Evolutionary conservation across 2,329 filamentous ascomycete species (phyloP).

Genomic region (Colletotrichum lindemuthianum): DNA sequence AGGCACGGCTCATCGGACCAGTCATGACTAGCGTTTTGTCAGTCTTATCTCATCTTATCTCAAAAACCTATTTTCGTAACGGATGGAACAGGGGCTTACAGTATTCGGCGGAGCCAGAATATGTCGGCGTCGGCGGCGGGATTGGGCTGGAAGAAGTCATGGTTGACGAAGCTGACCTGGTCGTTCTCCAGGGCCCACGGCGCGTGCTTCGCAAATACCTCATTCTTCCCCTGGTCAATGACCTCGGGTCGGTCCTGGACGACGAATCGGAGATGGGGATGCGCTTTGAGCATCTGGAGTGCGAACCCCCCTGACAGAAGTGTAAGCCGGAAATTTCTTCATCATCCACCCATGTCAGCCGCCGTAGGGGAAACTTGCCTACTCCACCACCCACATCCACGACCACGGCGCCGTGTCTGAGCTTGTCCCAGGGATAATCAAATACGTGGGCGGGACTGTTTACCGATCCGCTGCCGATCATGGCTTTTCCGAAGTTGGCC

Average conservation of each 20-base stretch:
- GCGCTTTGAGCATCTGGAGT: slow-evolving; percentile 41
- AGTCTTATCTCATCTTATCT: neutral
- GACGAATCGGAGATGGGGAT: slow-evolving; percentile 47
- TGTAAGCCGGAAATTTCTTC: neutral
- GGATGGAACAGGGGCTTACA: slow-evolving; percentile 10
- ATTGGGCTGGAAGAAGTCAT: slow-evolving; percentile 47
- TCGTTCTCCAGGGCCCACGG: slow-evolving; percentile 12
- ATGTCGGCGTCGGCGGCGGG: slow-evolving; percentile 43
- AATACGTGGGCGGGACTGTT: neutral
- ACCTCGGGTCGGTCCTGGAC: slow-evolving; percentile 47
- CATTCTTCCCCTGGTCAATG: slow-evolving; percentile 39
- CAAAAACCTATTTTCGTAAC: too few species aligned
- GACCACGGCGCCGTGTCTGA: slow-evolving; percentile 2
- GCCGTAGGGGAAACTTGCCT: neutral
- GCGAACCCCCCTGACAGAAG: slow-evolving; percentile 42
- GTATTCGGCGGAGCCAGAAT: slow-evolving; percentile 45
- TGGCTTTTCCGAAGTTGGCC: slow-evolving; percentile 3
- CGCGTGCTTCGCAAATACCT: slow-evolving; percentile 45
- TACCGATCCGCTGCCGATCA: slow-evolving; percentile 7
- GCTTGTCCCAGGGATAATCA: slow-evolving; percentile 2
- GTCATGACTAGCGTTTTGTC: slow-evolving; percentile 39
- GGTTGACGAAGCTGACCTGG: slow-evolving; percentile 39
- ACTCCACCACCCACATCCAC: slow-evolving; percentile 7
- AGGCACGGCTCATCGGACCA: slow-evolving; percentile 48
- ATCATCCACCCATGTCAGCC: neutral